Base-by-base conservation (phyloP, 257 asterid species). In the Lithospermum erythrorhizon region DNA sequence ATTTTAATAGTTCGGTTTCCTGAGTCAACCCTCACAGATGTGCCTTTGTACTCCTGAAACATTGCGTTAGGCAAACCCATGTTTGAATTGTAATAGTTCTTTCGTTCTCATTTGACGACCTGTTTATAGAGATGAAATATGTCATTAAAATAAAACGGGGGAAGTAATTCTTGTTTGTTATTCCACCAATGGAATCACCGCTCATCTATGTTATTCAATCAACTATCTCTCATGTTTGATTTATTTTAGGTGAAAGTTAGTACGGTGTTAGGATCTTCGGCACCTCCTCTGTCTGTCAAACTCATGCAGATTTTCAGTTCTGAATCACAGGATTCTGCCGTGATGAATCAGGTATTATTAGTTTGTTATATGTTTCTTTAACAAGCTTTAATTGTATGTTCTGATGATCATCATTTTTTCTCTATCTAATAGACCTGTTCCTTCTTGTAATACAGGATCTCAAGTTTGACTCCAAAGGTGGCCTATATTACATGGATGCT, bases 311-410 rank as follows among this genome's bases (percentile, higher is more conserved):
- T 89, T 56, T 81, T 84, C 67, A 41, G 68, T 73, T 74, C 89
- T 65, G 97, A 84, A 58, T 82, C 98, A 53, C 81, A 81, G 80
- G 97, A 93, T 81, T 86, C 95, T 53, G 78, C 97, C 9, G 59
- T 89, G 66, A 63, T 84, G 69, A 72, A 89, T 65, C 95, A 89
- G 98, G 98, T 91, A 57, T 67, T 68, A 65, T 21, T 70, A 64
- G 23, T 21, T 35, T 4, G 64, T 54, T 23, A 24, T 30, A 54
- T 64, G 19, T 70, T 70, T 29, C n/a, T 21, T 22, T 37, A 54
- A 48, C 21, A 22, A 10, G 2, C 9, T 9, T 53, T 22, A 20
- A 8, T 64, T 17, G 8, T 27, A 22, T 17, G 19, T 45, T 32
- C 21, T 20, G 17, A 29, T 59, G 18, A 18, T 65, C 16, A 20